Evolutionary conservation across 108 stramenopile species (phyloP).

Genomic region (Fragilaria radians): DNA sequence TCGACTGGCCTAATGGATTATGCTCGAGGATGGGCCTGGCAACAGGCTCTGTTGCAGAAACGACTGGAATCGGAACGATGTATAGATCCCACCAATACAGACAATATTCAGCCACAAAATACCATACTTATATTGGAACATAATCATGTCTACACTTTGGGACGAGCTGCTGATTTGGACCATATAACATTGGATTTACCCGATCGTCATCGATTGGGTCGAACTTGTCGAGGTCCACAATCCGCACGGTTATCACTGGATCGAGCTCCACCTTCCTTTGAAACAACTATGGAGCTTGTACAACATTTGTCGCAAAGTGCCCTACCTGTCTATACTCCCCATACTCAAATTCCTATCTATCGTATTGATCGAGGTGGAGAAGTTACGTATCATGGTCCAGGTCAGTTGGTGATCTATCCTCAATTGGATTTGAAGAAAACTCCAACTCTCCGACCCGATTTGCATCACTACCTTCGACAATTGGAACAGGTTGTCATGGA

Average conservation of each 20-base stretch:
- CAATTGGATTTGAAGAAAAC: slow-evolving; percentile 72
- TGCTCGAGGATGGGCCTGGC: slow-evolving; percentile 64
- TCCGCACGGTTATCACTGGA: slow-evolving; percentile 47
- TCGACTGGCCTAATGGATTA: slow-evolving; percentile 30
- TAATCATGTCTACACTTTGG: slow-evolving; percentile 94
- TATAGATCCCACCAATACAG: background rate
- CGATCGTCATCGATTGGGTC: slow-evolving; percentile 18
- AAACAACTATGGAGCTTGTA: slow-evolving; percentile 5
- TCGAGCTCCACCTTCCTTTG: slow-evolving; percentile 1
- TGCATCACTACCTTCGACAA: slow-evolving; percentile 92
- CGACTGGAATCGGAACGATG: slow-evolving; percentile 30
- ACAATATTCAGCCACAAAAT: slow-evolving; percentile 17
- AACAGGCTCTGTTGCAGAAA: slow-evolving; percentile 44
- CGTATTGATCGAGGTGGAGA: slow-evolving; percentile 96
- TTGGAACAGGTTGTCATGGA: slow-evolving; percentile 91
- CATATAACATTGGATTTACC: slow-evolving; percentile 50
- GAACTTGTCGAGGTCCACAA: slow-evolving; percentile 30
- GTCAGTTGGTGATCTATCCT: slow-evolving; percentile 94
- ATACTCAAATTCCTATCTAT: slow-evolving; percentile 70
- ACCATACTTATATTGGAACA: slow-evolving; percentile 91
- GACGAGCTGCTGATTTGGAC: slow-evolving; percentile 80
- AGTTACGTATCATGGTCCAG: slow-evolving; percentile 98
- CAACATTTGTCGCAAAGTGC: slow-evolving; percentile 13
- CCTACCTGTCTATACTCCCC: slow-evolving; percentile 62
- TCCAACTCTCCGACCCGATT: slow-evolving; percentile 69